These are phyloP conservation scores for Austroboletus novae-zelandiae DNA, from an alignment of 1,284 basidiomycete species.

Conservation along the genomic window DNA sequence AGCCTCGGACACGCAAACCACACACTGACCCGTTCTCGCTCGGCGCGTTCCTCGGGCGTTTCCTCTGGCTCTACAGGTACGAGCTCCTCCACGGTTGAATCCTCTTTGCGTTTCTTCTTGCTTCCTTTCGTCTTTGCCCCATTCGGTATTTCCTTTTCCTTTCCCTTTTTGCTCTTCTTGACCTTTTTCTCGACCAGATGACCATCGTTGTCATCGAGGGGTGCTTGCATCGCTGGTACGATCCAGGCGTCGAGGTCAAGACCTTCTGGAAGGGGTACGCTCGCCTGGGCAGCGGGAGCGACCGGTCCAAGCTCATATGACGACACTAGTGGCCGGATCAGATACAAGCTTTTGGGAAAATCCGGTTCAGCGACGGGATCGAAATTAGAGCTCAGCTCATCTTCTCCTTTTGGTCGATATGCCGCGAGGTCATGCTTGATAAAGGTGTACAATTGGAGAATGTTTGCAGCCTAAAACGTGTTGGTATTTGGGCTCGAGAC, in stretches of 20 bases:
- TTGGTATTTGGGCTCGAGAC: neutral
- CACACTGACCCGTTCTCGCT: conserved; percentile 54
- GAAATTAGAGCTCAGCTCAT: conserved; percentile 38
- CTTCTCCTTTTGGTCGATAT: conserved; percentile 47
- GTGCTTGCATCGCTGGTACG: conserved; percentile 59
- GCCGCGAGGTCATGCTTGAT: conserved; percentile 75
- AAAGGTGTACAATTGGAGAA: conserved; percentile 77
- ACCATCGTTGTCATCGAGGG: conserved; percentile 32
- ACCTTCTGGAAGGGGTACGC: conserved; percentile 79
- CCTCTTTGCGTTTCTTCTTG: conserved; percentile 32
- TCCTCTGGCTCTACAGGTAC: conserved; percentile 39
- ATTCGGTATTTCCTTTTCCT: conserved; percentile 44
- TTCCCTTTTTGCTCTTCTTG: conserved; percentile 49
- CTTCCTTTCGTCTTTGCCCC: conserved; percentile 31
- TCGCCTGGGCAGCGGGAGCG: conserved; percentile 75
- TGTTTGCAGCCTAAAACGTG: conserved; percentile 67
- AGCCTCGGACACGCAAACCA: neutral
- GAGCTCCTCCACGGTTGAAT: conserved; percentile 32
- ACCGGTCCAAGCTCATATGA: conserved; percentile 86
- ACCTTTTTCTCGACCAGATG: conserved; percentile 30
- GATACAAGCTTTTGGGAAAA: conserved; percentile 86
- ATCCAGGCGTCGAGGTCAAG: conserved; percentile 87
- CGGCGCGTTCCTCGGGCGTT: conserved; percentile 54
- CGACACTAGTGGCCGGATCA: conserved; percentile 82
- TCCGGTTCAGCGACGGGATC: conserved; percentile 39